These are phyloP conservation scores for Trichosporon sp. DNA, from an alignment of 1,284 basidiomycete genomes.

Conservation along the genomic window DNA sequence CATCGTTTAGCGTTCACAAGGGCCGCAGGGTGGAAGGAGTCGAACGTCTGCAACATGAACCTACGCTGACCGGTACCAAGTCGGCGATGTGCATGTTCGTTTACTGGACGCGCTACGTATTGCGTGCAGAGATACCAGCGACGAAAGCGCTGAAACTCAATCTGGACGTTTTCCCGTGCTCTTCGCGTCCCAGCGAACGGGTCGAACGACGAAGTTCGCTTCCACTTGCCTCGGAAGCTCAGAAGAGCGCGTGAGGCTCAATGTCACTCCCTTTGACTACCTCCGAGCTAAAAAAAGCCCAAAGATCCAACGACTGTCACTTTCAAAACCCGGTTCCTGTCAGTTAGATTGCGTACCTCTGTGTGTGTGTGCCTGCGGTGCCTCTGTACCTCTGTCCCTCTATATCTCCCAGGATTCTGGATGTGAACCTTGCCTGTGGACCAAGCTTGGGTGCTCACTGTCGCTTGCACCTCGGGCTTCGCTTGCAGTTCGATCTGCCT, in stretches of 20 bases:
- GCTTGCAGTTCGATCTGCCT: neutral
- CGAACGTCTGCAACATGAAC: neutral
- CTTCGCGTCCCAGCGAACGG: neutral
- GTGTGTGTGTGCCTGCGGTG: neutral
- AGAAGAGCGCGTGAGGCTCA: neutral
- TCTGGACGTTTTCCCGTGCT: neutral
- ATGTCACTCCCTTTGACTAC: neutral
- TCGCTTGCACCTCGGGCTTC: neutral
- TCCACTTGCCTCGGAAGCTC: neutral
- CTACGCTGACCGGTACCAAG: slow-evolving; percentile 3
- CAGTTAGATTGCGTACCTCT: neutral
- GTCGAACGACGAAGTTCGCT: neutral
- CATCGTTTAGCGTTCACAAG: slow-evolving; percentile 5
- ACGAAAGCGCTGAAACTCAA: neutral
- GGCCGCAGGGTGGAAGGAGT: neutral
- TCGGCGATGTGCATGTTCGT: neutral
- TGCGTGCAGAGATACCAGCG: neutral
- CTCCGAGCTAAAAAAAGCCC: neutral
- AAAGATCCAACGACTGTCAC: neutral
- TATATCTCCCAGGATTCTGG: slow-evolving; percentile 9
- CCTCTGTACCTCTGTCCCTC: neutral
- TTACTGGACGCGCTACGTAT: neutral
- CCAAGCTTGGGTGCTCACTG: neutral
- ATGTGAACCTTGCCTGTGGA: neutral
- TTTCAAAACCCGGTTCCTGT: slow-evolving; percentile 10